Evolutionary conservation across 2,329 filamentous ascomycete species (phyloP).

Genomic region (Alternaria consortialis): DNA sequence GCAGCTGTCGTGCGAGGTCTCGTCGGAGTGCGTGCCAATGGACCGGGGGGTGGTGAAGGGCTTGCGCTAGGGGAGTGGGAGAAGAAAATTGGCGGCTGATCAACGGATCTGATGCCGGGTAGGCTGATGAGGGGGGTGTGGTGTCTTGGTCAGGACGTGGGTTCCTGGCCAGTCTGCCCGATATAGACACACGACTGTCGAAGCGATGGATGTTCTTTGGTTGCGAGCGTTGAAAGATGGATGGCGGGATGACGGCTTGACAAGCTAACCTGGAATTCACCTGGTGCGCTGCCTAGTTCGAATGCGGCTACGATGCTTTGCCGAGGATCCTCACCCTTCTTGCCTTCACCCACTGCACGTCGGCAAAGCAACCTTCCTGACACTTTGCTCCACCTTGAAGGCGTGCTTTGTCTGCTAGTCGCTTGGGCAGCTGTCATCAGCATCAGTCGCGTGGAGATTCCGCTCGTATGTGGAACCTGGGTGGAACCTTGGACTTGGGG

Average conservation of each 20-base stretch:
- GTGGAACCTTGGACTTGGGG: conserved; percentile 30
- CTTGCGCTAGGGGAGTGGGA: conserved; percentile 43
- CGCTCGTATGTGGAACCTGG: neutral
- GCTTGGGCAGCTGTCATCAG: conserved; percentile 8
- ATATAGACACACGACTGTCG: conserved; percentile 15
- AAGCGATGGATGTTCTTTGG: conserved; percentile 11
- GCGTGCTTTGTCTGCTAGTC: conserved; percentile 2
- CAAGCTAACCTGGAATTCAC: conserved; percentile 12
- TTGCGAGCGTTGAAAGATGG: conserved; percentile 21
- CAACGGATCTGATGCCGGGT: conserved; percentile 24
- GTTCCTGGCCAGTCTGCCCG: conserved; percentile 15
- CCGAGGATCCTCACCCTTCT: conserved; percentile 14
- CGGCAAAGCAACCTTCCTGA: conserved; percentile 4
- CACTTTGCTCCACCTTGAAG: conserved; percentile 6
- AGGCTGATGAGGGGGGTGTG: conserved; percentile 34
- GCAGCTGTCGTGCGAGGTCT: conserved; percentile 37
- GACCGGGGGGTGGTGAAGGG: conserved; percentile 34
- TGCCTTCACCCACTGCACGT: conserved; percentile 1
- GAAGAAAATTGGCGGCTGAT: conserved; percentile 40
- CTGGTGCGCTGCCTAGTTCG: conserved; percentile 1
- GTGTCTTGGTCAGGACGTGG: conserved; percentile 25
- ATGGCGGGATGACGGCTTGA: conserved; percentile 10
- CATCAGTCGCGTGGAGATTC: neutral
- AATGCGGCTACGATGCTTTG: conserved; percentile 11
- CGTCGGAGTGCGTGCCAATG: conserved; percentile 34